Evolutionary conservation across 495 filamentous ascomycete species (phyloP).

Genomic region (Usnea hakonensis): DNA sequence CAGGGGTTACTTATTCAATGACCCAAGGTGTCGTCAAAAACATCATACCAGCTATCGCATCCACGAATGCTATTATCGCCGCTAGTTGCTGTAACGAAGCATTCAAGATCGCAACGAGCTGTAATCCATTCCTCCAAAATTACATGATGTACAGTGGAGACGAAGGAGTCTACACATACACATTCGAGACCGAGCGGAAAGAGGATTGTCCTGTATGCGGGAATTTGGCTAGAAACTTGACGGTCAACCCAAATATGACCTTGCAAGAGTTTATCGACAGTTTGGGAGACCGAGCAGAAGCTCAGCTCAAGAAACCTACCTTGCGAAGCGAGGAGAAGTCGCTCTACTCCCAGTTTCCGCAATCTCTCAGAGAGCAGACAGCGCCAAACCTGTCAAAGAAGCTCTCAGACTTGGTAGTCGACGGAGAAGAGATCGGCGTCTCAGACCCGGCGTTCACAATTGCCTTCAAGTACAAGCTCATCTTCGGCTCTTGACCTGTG

Average conservation of each 20-base stretch:
- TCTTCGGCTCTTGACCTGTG: conserved; percentile 31
- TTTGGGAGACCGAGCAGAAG: conserved; percentile 72
- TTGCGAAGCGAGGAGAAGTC: conserved; percentile 73
- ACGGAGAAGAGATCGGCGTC: conserved; percentile 70
- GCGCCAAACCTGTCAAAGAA: conserved; percentile 73
- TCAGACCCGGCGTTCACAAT: conserved; percentile 73
- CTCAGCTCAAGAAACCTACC: conserved; percentile 84
- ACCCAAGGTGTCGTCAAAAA: conserved; percentile 99
- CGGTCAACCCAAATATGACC: conserved; percentile 62
- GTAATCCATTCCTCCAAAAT: conserved; percentile 77
- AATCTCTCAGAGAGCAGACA: conserved; percentile 72
- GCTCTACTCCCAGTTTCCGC: conserved; percentile 81
- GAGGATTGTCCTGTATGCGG: conserved; percentile 93
- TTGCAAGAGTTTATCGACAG: conserved; percentile 80
- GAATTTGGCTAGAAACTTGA: conserved; percentile 62
- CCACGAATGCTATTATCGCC: conserved; percentile 94
- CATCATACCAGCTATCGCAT: conserved; percentile 97
- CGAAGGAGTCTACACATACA: conserved; percentile 92
- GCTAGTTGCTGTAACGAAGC: conserved; percentile 95
- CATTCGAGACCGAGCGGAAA: conserved; percentile 87
- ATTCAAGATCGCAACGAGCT: conserved; percentile 79
- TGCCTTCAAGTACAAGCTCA: conserved; percentile 62
- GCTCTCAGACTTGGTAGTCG: conserved; percentile 52
- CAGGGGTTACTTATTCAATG: conserved; percentile 89
- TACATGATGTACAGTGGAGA: conserved; percentile 99